Evolutionary conservation across 2,329 filamentous ascomycete species (phyloP).

Genomic region (Sporothrix brasiliensis): DNA sequence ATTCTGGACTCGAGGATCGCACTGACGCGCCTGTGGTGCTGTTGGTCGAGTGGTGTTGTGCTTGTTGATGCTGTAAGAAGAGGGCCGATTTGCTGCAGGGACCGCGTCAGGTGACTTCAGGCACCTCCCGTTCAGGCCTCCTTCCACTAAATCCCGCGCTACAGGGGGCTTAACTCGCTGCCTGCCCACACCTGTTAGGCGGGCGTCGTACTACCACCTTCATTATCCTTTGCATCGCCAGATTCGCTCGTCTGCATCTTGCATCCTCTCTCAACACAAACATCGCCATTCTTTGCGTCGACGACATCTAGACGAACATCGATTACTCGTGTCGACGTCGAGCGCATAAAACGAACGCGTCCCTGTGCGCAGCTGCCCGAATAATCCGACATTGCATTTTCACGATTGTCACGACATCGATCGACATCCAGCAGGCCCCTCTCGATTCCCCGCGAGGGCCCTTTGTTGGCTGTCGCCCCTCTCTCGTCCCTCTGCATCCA

Average conservation of each 20-base stretch:
- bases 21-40: neutral
- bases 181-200: conserved; percentile 13
- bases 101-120: conserved; percentile 16
- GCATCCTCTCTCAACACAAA: conserved; percentile 15
- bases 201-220: conserved; percentile 17
- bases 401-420: conserved; percentile 7
- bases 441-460: neutral
- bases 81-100: neutral
- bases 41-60: neutral
- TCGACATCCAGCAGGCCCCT: neutral
- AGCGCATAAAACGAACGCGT: neutral
- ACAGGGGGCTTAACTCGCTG: conserved; percentile 23
- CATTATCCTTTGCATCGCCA: conserved; percentile 26
- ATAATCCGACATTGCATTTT: neutral
- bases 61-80: neutral
- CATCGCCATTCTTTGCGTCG: neutral
- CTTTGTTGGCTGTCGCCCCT: conserved; percentile 1
- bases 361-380: neutral
- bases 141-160: conserved; percentile 12
- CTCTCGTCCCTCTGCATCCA: neutral
- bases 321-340: neutral
- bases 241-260: neutral
- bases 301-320: conserved; percentile 6
- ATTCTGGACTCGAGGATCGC: conserved; percentile 1
- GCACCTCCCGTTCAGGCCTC: neutral